Conservation (phyloP, 1,284 basidiomycete species). For the Ustilago lituana region DNA sequence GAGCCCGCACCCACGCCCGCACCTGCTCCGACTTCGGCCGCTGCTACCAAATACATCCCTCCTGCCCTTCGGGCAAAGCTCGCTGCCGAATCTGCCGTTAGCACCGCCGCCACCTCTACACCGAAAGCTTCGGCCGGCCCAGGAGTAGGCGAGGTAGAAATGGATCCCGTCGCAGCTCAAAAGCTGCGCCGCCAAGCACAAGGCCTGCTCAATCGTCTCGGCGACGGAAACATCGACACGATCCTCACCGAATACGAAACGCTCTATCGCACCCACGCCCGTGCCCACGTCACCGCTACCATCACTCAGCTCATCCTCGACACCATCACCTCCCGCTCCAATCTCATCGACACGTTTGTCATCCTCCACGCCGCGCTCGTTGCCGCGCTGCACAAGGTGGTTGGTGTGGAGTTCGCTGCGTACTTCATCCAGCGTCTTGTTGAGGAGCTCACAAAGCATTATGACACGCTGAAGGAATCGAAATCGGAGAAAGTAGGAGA, state of each 20-base stretch:
- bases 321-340: conserved; percentile 82
- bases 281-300: conserved; percentile 85
- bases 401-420: conserved; percentile 89
- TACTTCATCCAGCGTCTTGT: conserved; percentile 56
- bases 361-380: conserved; percentile 89
- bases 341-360: conserved; percentile 85
- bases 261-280: conserved; percentile 79
- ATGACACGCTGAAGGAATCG: conserved; percentile 9
- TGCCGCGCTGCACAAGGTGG: conserved; percentile 81
- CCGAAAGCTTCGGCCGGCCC: not conserved
- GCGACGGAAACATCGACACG: conserved; percentile 85
- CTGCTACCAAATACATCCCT: conserved; percentile 70
- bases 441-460: conserved; percentile 37
- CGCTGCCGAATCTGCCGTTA: conserved; percentile 51
- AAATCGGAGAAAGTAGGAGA: not conserved
- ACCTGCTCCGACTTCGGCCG: conserved; percentile 15
- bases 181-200: conserved; percentile 84
- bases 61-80: conserved; percentile 70
- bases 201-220: conserved; percentile 85
- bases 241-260: conserved; percentile 82
- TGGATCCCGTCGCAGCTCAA: conserved; percentile 66
- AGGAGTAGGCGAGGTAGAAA: conserved; percentile 44
- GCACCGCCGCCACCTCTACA: not conserved
- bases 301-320: conserved; percentile 82
- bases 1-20: conserved; percentile 6